Evolutionary conservation across 1,284 basidiomycete species (phyloP), one percentile per base, ranked within the genome.

Genomic region (Boletellus deceptivus): DNA sequence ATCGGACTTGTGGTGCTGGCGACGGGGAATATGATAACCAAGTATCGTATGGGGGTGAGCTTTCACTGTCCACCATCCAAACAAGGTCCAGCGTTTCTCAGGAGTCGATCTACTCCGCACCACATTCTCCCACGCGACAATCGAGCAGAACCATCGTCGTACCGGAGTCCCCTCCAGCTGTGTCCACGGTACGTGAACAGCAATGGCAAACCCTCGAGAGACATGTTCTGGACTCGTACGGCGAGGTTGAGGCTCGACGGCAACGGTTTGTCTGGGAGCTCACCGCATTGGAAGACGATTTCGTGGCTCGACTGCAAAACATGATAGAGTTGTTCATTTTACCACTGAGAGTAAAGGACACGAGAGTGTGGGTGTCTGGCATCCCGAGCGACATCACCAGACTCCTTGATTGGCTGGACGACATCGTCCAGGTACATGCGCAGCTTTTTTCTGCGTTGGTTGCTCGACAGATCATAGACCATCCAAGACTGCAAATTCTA

Each of bases 401-500:
- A 16, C 74, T 93, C 25, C 84, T 95, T 55, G 91, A 93, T 65
- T 89, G 87, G 82, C 72, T 94, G 43, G 91, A 93, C 59, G 88
- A 90, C 56, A 90, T 96, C 54, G 74, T 86, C 13, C 83, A 86
- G 52, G 72, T 93, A 1, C 93, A 96, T 57, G 69, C 74, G 3
- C 78, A 84, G 52, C 73, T 94, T 22, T 74, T 76, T 6, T 70
- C 75, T 1, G 69, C 78, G 0, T 67, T 91, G 46, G 72, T 77
- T 22, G 62, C 72, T 5, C 69, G 75, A 34, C 74, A 74, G 46
- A 64, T 75, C 51, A 61, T 69, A 46, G 72, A 82, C 55, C 65
- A 72, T 42, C 72, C 77, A 2, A 66, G 80, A 14, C 72, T 84
- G 5, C 68, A 70, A 51, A 61, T 71, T 17, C 71, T 93, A 24